A percentile compares a stretch with the other conserved stretches of the same genome.
phyloP scores from a whole-genome alignment of 768 basidiomycete genomes.

The Kwoniella shandongensis region DNA sequence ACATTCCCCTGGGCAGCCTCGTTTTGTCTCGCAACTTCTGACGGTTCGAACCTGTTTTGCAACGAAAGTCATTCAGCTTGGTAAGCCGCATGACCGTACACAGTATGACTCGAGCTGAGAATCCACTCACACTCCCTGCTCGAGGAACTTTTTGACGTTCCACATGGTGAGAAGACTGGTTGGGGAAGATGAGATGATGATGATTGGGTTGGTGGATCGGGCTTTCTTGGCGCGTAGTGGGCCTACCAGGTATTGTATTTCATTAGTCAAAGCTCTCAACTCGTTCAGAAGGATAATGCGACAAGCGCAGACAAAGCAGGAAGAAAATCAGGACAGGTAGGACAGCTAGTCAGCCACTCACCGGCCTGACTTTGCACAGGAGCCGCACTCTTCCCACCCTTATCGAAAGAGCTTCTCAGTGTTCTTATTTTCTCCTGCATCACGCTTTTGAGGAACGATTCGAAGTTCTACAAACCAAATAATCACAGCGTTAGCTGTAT shows the following conservation, averaged over 20 bases:
- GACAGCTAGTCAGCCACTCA: slow-evolving; percentile 17
- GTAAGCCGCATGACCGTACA: slow-evolving; percentile 25
- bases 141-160: slow-evolving; percentile 90
- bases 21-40: slow-evolving; percentile 36
- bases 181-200: slow-evolving; percentile 93
- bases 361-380: slow-evolving; percentile 9
- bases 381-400: slow-evolving; percentile 13
- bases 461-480: slow-evolving; percentile 76
- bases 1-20: slow-evolving; percentile 39
- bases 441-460: slow-evolving; percentile 62
- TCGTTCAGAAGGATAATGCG: too few relatives aligned
- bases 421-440: slow-evolving; percentile 78
- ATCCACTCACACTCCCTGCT: slow-evolving; percentile 71
- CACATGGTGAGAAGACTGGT: slow-evolving; percentile 96
- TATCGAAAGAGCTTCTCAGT: slow-evolving; percentile 56
- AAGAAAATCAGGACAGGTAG: slow-evolving; percentile 33
- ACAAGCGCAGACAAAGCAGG: too few relatives aligned
- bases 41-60: slow-evolving; percentile 40
- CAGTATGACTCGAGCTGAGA: neutral
- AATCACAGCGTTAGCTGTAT: neutral
- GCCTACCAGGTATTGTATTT: slow-evolving; percentile 23
- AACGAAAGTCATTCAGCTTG: slow-evolving; percentile 11
- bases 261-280: too few relatives aligned
- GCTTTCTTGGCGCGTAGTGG: slow-evolving; percentile 41
- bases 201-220: slow-evolving; percentile 84